Evolutionary conservation across 2,329 filamentous ascomycete species (phyloP).

Genomic region (Microthyrium microscopicum): DNA sequence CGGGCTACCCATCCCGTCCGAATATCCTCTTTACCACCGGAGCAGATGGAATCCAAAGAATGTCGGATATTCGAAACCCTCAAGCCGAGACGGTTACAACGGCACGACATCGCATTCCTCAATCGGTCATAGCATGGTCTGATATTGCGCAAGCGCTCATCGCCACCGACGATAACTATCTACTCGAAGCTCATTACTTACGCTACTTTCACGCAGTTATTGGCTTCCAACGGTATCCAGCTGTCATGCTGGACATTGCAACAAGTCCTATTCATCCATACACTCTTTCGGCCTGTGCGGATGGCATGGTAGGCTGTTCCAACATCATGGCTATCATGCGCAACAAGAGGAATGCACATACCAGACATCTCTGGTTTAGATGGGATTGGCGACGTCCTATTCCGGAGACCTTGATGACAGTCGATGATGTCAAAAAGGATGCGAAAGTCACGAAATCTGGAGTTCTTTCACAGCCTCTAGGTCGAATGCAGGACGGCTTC

Average conservation of each 20-base stretch:
- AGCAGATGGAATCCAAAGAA: conserved; percentile 36
- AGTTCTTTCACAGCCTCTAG: conserved; percentile 3
- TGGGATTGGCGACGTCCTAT: conserved; percentile 34
- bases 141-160: conserved; percentile 38
- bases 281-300: conserved; percentile 33
- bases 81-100: conserved; percentile 26
- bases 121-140: conserved; percentile 34
- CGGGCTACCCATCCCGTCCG: conserved; percentile 37
- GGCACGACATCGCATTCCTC: conserved; percentile 33
- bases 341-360: conserved; percentile 32
- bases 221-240: conserved; percentile 20
- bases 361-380: conserved; percentile 39
- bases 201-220: conserved; percentile 35
- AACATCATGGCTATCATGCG: conserved; percentile 36
- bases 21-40: conserved; percentile 34
- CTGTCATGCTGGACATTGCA: conserved; percentile 25
- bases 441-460: background rate
- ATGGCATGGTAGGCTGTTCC: conserved; percentile 32
- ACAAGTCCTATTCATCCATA: conserved; percentile 38
- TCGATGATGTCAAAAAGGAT: background rate
- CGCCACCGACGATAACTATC: conserved; percentile 37
- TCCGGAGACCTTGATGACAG: background rate
- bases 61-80: conserved; percentile 36
- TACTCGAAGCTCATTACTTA: conserved; percentile 30
- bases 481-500: conserved; percentile 16